Evolutionary conservation across 129 eudicot genomes (phyloP).

Genomic region (Flaveria ramosissima): DNA sequence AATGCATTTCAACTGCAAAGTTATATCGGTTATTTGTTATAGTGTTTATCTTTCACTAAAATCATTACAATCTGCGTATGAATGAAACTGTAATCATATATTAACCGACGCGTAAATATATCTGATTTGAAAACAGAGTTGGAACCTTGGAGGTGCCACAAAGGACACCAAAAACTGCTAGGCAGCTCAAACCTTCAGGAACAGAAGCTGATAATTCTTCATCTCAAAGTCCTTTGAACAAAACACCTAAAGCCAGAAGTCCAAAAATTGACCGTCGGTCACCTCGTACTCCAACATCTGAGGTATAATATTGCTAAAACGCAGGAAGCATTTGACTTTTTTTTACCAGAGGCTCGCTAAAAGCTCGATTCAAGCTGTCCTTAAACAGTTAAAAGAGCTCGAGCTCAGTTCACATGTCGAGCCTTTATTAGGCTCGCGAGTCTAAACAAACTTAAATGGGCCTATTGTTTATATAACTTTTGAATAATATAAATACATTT

Average conservation of each 20-base stretch:
- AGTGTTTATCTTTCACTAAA: not conserved
- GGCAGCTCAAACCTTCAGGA: slow-evolving; percentile 66
- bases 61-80: not conserved
- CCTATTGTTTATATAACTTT: too few species aligned
- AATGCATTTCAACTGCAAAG: not conserved
- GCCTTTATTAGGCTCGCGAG: too few species aligned
- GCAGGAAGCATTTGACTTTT: not conserved
- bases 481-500: too few species aligned
- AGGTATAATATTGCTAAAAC: slow-evolving; percentile 43
- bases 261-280: slow-evolving; percentile 62
- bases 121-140: slow-evolving; percentile 23
- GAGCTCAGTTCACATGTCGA: too few species aligned
- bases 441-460: too few species aligned
- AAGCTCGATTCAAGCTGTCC: too few species aligned
- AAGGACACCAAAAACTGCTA: slow-evolving; percentile 53
- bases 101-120: not conserved
- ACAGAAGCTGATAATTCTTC: slow-evolving; percentile 46
- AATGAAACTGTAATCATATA: not conserved
- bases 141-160: slow-evolving; percentile 64
- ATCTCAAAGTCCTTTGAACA: slow-evolving; percentile 52
- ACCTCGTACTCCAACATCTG: slow-evolving; percentile 62
- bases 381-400: too few species aligned
- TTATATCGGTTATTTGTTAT: not conserved
- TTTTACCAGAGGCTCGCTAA: not conserved
- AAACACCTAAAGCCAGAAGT: slow-evolving; percentile 57